Percentiles rank a stretch among this genome's conserved stretches.
Conservation (phyloP, 805 yeast genomes). For the Saccharomycopsis fermentans region DNA sequence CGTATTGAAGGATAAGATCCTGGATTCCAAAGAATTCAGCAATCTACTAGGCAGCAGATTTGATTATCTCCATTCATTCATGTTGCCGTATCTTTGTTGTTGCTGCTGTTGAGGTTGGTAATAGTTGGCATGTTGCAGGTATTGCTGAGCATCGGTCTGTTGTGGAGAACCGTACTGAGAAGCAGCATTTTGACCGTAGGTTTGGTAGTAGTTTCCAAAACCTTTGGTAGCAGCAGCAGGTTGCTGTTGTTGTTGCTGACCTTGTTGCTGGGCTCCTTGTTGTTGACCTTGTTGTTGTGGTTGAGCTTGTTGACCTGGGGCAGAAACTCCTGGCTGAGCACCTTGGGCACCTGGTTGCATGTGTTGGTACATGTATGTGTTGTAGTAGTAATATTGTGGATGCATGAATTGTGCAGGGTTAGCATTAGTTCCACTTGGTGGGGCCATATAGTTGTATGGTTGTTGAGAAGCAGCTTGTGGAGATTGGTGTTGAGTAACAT, state of each 20-base stretch:
- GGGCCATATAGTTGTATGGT: constrained; percentile 1
- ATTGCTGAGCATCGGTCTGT: not conserved
- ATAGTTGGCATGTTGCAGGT: not conserved
- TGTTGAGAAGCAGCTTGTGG: constrained; percentile 1
- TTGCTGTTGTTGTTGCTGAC: constrained; percentile 17
- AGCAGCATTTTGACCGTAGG: not conserved
- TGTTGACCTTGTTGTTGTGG: constrained; percentile 15
- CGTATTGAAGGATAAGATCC: not conserved
- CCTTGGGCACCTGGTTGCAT: constrained; percentile 18
- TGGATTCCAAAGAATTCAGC: not conserved
- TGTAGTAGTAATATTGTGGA: constrained; percentile 24
- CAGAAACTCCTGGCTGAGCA: constrained; percentile 10
- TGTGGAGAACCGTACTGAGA: not conserved
- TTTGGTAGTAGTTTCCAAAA: not conserved
- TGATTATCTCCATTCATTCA: not conserved
- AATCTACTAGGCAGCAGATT: not conserved
- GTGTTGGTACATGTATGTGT: constrained; percentile 18
- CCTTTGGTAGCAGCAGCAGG: not conserved
- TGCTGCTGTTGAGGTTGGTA: not conserved
- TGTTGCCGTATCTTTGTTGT: constrained; percentile 1
- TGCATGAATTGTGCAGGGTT: constrained; percentile 20
- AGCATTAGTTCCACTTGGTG: constrained; percentile 19
- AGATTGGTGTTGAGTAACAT: not conserved
- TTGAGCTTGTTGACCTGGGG: constrained; percentile 8
- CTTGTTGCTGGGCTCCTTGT: constrained; percentile 18